A percentile compares a stretch with the other conserved stretches of the same genome.
These are phyloP conservation scores for Aspergillus pseudonomiae DNA, from an alignment of 2,329 filamentous ascomycete genomes.

Conservation along the genomic window DNA sequence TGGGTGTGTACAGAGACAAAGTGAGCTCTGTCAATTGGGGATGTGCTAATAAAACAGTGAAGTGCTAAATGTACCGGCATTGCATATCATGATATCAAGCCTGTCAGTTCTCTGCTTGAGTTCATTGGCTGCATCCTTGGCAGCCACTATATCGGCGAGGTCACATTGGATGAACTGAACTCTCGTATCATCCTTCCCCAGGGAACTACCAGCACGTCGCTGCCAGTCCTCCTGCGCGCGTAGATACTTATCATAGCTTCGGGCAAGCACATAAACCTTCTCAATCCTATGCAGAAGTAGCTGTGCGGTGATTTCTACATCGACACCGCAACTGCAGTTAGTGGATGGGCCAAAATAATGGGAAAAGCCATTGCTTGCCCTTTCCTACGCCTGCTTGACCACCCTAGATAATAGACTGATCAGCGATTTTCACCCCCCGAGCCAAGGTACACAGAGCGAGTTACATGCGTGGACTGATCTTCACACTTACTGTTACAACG, in stretches of 20 bases:
- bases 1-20: background rate
- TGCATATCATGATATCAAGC: slow-evolving; percentile 37
- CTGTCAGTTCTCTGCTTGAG: slow-evolving; percentile 26
- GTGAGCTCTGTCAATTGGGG: background rate
- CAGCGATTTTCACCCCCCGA: background rate
- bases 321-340: background rate
- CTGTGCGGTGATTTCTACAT: slow-evolving; percentile 32
- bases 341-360: background rate
- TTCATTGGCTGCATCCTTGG: slow-evolving; percentile 23
- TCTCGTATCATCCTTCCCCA: slow-evolving; percentile 22
- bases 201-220: slow-evolving; percentile 17
- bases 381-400: slow-evolving; percentile 36
- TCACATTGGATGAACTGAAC: slow-evolving; percentile 35
- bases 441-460: background rate
- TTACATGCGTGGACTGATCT: background rate
- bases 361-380: slow-evolving; percentile 6
- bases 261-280: slow-evolving; percentile 34
- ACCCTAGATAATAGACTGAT: slow-evolving; percentile 16
- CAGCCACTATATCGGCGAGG: slow-evolving; percentile 30
- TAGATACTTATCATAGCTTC: slow-evolving; percentile 26
- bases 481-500: slow-evolving; percentile 31
- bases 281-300: slow-evolving; percentile 34
- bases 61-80: slow-evolving; percentile 29
- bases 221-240: slow-evolving; percentile 30
- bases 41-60: background rate